Conservation (phyloP, 257 asterid species). For the Thymus quinquecostatus region DNA sequence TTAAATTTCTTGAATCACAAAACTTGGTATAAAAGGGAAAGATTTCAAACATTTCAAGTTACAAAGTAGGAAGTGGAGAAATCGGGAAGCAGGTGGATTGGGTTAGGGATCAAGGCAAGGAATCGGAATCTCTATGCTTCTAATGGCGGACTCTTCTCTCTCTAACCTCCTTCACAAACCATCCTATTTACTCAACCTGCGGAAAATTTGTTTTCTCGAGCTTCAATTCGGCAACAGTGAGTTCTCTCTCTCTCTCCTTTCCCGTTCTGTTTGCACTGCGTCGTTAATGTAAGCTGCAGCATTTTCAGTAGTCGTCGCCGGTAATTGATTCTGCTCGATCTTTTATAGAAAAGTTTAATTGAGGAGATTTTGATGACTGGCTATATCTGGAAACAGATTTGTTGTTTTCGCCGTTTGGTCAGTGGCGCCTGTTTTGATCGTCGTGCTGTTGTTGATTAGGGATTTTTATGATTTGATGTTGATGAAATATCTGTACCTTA, state of each 20-base stretch:
- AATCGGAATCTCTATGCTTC: conserved; percentile 57
- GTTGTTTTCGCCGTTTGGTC: not conserved
- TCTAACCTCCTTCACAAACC: conserved; percentile 3
- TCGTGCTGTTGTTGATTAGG: not conserved
- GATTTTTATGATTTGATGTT: not conserved
- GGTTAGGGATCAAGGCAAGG: conserved; percentile 47
- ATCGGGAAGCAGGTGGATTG: not conserved
- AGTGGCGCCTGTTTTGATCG: not conserved
- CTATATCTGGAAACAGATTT: not conserved
- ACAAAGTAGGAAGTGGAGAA: not conserved
- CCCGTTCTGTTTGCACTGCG: not conserved
- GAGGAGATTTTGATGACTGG: conserved; percentile 3
- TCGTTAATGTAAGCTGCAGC: not conserved
- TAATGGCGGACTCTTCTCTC: conserved; percentile 45
- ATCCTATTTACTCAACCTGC: conserved; percentile 22
- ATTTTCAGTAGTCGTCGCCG: not conserved
- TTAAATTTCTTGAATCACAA: not conserved
- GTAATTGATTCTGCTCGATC: not conserved
- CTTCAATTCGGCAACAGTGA: conserved; percentile 15
- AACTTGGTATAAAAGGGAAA: conserved; percentile 2
- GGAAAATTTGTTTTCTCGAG: conserved; percentile 7
- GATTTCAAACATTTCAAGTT: not conserved
- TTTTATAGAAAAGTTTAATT: not conserved
- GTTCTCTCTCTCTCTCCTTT: not conserved
- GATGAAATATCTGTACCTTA: not conserved